Evolutionary conservation across 2,329 filamentous ascomycete species (phyloP), one percentile per base, ranked within the genome.

Genomic region (Tolypocladium guangdongense): DNA sequence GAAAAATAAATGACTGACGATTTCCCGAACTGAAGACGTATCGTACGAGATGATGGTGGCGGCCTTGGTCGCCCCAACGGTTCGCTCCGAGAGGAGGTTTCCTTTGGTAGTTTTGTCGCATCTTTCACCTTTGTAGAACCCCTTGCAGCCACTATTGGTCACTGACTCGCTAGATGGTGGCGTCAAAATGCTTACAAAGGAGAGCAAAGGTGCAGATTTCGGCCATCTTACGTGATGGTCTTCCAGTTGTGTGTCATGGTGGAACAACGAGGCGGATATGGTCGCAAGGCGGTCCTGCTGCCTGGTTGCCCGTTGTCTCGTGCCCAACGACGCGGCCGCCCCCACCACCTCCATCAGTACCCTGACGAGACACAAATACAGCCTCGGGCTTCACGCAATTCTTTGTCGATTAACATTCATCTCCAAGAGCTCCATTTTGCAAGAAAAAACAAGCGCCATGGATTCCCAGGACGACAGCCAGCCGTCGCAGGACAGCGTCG

Each of bases 401-500:
- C 18, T 37, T 37, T n/a, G 6, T 11, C n/a, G 37, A 38, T 38
- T 4, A 20, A 38, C 8, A 10, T n/a, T 10, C 37, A 38, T 10
- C 7, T 7, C 41, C 7, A 6, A 27, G 18, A 24, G 14, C 16
- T 27, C 41, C 36, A n/a, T 36, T 36, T 43, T 46, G 24, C n/a
- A 27, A 2, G 20, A 37, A 24, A 22, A 27, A 36, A 7, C 7
- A 37, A 52, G 30, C 55, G 38, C 32, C 52, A 66, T 68, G 64
- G 60, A 57, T 38, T 62, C 64, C 18, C 62, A 65, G 18, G 64
- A 61, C 49, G 65, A 65, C 53, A 66, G 63, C 59, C 66, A 68
- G 52, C 59, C 56, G 53, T 70, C 68, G 24, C 68, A 70, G 57
- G 67, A 65, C 58, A 68, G 66, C 58, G 57, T 58, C 55, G 63